Conservation (phyloP, 2,329 filamentous ascomycete species). For the Dothideomycetes sp. region DNA sequence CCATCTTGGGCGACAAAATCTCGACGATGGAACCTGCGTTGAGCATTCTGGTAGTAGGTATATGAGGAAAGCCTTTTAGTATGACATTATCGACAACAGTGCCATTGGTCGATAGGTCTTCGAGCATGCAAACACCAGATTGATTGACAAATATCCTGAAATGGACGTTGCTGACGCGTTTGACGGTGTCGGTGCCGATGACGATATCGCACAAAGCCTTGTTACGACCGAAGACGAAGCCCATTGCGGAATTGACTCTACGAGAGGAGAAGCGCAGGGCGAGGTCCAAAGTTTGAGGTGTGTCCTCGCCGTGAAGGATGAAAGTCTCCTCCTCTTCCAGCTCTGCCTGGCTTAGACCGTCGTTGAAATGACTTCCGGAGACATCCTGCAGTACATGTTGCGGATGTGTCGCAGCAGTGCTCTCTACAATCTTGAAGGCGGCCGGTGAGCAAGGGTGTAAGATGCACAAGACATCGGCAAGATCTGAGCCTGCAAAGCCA, state of each 20-base stretch:
- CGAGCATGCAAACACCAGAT: constrained; percentile 79
- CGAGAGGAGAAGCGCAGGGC: constrained; percentile 68
- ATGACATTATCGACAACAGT: constrained; percentile 70
- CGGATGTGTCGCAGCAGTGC: constrained; percentile 39
- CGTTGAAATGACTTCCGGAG: constrained; percentile 19
- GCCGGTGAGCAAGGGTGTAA: constrained; percentile 67
- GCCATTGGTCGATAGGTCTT: constrained; percentile 93
- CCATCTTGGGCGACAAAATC: constrained; percentile 43
- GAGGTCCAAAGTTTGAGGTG: constrained; percentile 30
- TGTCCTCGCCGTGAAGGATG: constrained; percentile 39
- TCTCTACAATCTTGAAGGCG: constrained; percentile 59
- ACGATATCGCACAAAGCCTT: constrained; percentile 57
- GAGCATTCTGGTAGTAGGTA: constrained; percentile 50
- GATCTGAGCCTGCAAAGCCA: constrained; percentile 69
- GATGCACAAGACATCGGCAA: constrained; percentile 81
- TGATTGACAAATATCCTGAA: constrained; percentile 87
- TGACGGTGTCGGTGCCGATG: constrained; percentile 54
- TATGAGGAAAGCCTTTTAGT: constrained; percentile 44
- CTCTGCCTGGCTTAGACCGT: constrained; percentile 16
- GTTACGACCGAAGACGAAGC: constrained; percentile 84
- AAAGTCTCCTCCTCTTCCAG: constrained; percentile 33
- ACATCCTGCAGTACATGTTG: constrained; percentile 50
- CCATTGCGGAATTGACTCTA: constrained; percentile 55
- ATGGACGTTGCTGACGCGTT: constrained; percentile 83
- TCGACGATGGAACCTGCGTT: constrained; percentile 62